A percentile compares a stretch with the other conserved stretches of the same genome.
These are phyloP conservation scores for Emericellopsis atlantica DNA, from an alignment of 2,329 filamentous ascomycete species.

Conservation along the genomic window DNA sequence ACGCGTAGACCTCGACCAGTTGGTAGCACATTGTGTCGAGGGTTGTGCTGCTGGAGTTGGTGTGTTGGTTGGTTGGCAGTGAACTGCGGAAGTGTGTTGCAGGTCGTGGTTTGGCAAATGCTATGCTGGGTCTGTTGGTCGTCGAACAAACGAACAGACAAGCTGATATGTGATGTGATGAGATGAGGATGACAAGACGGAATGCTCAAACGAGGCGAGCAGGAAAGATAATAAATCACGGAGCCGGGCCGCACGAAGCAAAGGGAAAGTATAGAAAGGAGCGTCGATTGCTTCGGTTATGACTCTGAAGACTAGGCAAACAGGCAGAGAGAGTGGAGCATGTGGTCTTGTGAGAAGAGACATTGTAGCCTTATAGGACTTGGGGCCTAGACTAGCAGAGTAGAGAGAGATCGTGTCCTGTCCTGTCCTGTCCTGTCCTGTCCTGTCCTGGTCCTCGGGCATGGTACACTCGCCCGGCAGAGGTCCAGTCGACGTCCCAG, in stretches of 20 bases:
- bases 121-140: background rate
- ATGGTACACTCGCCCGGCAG: too few species aligned
- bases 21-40: slow-evolving; percentile 75
- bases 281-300: background rate
- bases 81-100: background rate
- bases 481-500: too few species aligned
- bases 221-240: background rate
- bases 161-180: background rate
- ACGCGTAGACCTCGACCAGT: slow-evolving; percentile 73
- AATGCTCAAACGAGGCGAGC: background rate
- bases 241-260: background rate
- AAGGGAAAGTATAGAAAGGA: background rate
- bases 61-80: background rate
- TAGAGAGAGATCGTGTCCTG: background rate
- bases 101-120: background rate
- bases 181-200: background rate
- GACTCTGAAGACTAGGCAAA: background rate
- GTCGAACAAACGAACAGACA: background rate
- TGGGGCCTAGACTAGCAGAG: slow-evolving; percentile 14
- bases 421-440: too few species aligned
- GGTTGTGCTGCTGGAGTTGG: slow-evolving; percentile 9
- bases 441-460: too few species aligned
- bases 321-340: slow-evolving; percentile 2
- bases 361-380: slow-evolving; percentile 42
- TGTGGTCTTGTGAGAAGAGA: slow-evolving; percentile 21